Conservation (phyloP, 768 basidiomycete genomes). For the Collybia nuda region DNA sequence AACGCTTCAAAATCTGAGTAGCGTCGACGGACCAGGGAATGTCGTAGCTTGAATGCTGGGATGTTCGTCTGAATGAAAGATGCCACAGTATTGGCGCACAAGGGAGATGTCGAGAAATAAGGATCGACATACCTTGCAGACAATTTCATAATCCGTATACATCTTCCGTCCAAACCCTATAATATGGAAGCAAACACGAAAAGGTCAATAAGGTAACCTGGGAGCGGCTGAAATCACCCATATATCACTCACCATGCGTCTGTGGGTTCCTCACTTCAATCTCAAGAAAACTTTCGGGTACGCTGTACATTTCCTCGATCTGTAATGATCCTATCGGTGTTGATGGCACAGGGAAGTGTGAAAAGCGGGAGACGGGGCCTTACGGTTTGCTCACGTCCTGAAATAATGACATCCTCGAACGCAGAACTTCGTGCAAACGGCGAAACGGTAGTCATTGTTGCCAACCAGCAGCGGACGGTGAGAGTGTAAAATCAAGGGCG, state of each 20-base stretch:
- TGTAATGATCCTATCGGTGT: slow-evolving; percentile 34
- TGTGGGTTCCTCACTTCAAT: slow-evolving; percentile 97
- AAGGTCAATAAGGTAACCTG: not conserved
- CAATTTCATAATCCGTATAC: slow-evolving; percentile 99
- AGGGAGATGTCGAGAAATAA: not conserved
- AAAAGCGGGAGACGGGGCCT: slow-evolving; percentile 18
- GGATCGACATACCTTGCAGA: slow-evolving; percentile 75
- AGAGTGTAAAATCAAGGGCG: not conserved
- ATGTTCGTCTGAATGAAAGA: slow-evolving; percentile 80
- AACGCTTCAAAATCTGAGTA: slow-evolving; percentile 97
- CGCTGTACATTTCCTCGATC: slow-evolving; percentile 98
- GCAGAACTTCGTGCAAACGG: slow-evolving; percentile 63
- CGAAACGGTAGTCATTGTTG: slow-evolving; percentile 42
- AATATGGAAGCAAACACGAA: not conserved
- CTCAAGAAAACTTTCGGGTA: slow-evolving; percentile 95
- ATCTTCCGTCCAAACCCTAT: slow-evolving; percentile 95
- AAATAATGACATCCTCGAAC: slow-evolving; percentile 52
- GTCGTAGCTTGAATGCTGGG: slow-evolving; percentile 96
- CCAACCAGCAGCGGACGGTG: not conserved
- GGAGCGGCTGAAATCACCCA: not conserved
- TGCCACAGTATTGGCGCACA: too few relatives aligned
- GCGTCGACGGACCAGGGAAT: slow-evolving; percentile 83
- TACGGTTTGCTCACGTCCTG: slow-evolving; percentile 60
- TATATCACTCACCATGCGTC: slow-evolving; percentile 74
- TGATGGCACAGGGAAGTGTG: slow-evolving; percentile 18